Evolutionary conservation across 345 rosid genomes (phyloP), one percentile per base, ranked within the genome.

Genomic region (Cochlearia excelsa): DNA sequence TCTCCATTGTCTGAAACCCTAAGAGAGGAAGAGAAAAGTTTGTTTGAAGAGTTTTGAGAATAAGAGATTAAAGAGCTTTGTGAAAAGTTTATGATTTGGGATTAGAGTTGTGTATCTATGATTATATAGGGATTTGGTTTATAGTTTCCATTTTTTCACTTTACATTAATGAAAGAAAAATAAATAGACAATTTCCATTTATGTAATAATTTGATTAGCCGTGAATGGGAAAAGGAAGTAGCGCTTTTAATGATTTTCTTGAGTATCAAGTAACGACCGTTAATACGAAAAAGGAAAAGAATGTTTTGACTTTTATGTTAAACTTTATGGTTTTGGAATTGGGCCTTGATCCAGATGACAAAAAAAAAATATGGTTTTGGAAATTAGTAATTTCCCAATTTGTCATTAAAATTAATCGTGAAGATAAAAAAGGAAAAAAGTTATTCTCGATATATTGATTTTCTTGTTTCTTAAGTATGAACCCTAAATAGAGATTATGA

Each of bases 1-100:
- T 68, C 38, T 68, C 67, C 72, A 68, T 68, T 52, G 50, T 68
- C 5, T 3, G 58, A 48, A 50, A 43, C 3, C n/a, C 3, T 9
- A 34, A 43, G 40, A 35, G 26, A 26, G 23, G 58, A 5, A 4
- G 44, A 45, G 30, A 26, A 7, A 7, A 47, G 10, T 0, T 30
- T 26, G 23, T 16, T 16, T 3, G 1, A 26, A 57, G 63, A 57
- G 51, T 49, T 49, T 50, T 50, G 7, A 41, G 41, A 43, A 50
- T 27, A 38, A 23, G 7, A 58, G 3, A 27, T 2, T 38, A 50
- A n/a, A 57, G 34, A 33, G 35, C 3, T 11, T 58, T 16, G 60
- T 35, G 27, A 52, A 59, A 33, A 41, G 9, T 4, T 44, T 58
- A 26, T 35, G 65, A 68, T 7, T 60, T 38, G 54, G 38, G 34